These are phyloP conservation scores for Glycine latifolia DNA, from an alignment of 306 rosid genomes.

Conservation along the genomic window DNA sequence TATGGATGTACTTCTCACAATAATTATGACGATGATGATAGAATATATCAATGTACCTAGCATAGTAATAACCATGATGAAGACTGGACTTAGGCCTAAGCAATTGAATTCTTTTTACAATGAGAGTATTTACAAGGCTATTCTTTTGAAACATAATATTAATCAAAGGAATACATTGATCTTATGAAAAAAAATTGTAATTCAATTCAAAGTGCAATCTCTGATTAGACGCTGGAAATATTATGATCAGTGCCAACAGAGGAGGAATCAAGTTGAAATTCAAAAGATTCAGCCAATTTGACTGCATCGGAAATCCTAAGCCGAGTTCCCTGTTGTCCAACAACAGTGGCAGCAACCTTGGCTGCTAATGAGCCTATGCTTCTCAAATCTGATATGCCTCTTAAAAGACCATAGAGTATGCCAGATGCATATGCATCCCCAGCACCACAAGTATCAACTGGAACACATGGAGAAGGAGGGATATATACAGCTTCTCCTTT, in stretches of 20 bases:
- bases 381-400: conserved; percentile 78
- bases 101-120: conserved; percentile 43
- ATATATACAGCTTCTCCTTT: conserved; percentile 90
- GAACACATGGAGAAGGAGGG: conserved; percentile 87
- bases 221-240: conserved; percentile 66
- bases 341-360: conserved; percentile 90
- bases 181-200: conserved; percentile 48
- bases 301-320: conserved; percentile 82
- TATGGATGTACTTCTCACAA: no score
- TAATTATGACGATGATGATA: background rate
- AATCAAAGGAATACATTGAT: conserved; percentile 46
- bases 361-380: conserved; percentile 83
- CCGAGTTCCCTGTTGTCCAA: conserved; percentile 93
- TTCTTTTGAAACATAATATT: conserved; percentile 24
- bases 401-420: conserved; percentile 70
- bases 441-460: conserved; percentile 95
- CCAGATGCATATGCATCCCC: conserved; percentile 99
- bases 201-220: conserved; percentile 23
- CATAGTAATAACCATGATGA: background rate
- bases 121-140: conserved; percentile 44
- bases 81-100: conserved; percentile 21
- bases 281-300: conserved; percentile 70
- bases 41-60: background rate
- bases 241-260: conserved; percentile 72
- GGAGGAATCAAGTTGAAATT: conserved; percentile 53